Base-by-base conservation (phyloP, 495 filamentous ascomycete genomes). In the Penicillium paxilli region DNA sequence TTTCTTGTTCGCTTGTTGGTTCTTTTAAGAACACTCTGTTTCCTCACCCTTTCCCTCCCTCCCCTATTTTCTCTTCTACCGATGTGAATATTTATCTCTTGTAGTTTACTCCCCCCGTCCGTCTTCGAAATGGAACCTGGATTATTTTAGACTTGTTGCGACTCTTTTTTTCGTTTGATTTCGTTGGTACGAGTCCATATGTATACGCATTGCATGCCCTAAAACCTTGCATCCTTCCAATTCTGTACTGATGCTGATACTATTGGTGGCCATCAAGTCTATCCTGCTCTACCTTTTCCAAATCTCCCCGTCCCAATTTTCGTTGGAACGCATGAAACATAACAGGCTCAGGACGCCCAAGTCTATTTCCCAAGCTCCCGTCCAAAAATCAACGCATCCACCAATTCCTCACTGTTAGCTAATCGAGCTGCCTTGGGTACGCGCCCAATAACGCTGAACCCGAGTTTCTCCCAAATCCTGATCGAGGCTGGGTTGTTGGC, bases 401-500 rank as follows among this genome's bases (percentile, higher is more conserved):
- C 75, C 54, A 73, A 44, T 12, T 72, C 65, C 42, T 71, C 64
- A 44, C 75, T 78, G 41, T 76, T 78, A 9, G 63, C 67, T 52
- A 78, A 48, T 1, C 73, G 62, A 10, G 64, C 75, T 4, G 72
- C 72, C 21, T 67, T 68, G 11, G 75, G 75, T 20, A 98, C 88
- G 3, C 90, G 87, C 3, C 93, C 94, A 64, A 98, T 92, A 44
- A 92, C 85, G 72, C 91, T 91, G 72, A 98, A 98, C 12, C 94
- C 94, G 2, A 98, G 83, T 4, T 83, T 88, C 67, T 98, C 94
- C 94, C 94, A 98, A 63, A 98, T 97, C 49, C 87, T 87, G 65
- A 89, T 89, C 11, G 92, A 96, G 5, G 90, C 93, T 10, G 91
- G 84, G 68, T 98, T 98, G 48, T 92, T 98, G 71, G 96, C 94